Evolutionary conservation across 2,329 filamentous ascomycete species (phyloP).

Genomic region (Acarospora socialis): DNA sequence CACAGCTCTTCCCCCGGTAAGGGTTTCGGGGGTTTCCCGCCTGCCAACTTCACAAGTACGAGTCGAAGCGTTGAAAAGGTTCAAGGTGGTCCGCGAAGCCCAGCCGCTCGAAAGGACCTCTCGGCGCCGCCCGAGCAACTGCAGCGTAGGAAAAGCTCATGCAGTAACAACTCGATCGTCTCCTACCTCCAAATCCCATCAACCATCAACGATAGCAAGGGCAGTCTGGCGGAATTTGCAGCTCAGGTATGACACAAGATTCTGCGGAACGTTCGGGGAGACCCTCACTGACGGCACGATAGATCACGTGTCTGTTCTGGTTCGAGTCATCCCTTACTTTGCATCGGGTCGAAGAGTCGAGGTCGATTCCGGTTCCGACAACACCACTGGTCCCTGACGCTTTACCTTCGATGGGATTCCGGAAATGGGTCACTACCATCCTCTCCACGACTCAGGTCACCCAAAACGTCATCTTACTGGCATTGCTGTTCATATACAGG

Average conservation of each 20-base stretch:
- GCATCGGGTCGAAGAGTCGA: conserved; percentile 53
- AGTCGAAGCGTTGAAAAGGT: conserved; percentile 7
- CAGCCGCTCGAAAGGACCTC: conserved; percentile 7
- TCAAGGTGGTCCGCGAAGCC: conserved; percentile 9
- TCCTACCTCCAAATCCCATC: conserved; percentile 54
- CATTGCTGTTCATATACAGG: conserved; percentile 82
- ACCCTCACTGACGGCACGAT: neutral
- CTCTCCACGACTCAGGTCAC: conserved; percentile 90
- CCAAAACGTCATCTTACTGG: conserved; percentile 83
- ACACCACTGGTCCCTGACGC: conserved; percentile 54
- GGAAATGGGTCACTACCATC: conserved; percentile 86
- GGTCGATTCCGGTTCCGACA: conserved; percentile 27
- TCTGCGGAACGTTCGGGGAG: neutral
- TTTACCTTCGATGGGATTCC: conserved; percentile 63
- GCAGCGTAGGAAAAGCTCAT: conserved; percentile 5
- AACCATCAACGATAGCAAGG: conserved; percentile 61
- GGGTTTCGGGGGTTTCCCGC: conserved; percentile 1
- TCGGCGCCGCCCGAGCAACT: conserved; percentile 7
- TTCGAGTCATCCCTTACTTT: conserved; percentile 80
- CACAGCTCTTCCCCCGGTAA: conserved; percentile 5
- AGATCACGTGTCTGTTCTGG: conserved; percentile 97
- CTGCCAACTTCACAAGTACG: conserved; percentile 3
- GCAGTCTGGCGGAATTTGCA: conserved; percentile 68
- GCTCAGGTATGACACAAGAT: conserved; percentile 47
- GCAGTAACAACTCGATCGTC: conserved; percentile 26